Base-by-base conservation (phyloP, 1,284 basidiomycete genomes). In the Chalciporus sp. region DNA sequence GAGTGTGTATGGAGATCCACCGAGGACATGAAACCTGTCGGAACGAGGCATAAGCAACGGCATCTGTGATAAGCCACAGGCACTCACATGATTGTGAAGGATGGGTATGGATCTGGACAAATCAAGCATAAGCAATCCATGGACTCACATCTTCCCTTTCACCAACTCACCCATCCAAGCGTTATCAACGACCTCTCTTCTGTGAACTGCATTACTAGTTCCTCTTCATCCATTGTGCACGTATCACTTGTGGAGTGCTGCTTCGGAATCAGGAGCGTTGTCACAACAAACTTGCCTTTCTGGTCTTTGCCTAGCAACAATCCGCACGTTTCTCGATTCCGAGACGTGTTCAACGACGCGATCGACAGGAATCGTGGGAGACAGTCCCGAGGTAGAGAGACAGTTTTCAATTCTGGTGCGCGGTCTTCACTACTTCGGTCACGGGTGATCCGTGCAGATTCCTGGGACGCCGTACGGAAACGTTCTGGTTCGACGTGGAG, bases 1-100 rank as follows among this genome's bases (percentile, higher is more conserved):
- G 89, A 86, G 67, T 95, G 93, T 2, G 92, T 95, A 63, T 95
- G 94, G 39, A 95, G 72, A 68, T 95, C 93, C 11, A 93, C 84
- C 20, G 90, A 93, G 7, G 89, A 92, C 86, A 95, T 92, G 74
- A 92, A 92, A 70, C 86, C 86, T 88, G 52, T 20, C 31, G 16
- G 28, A 31, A 20, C 14, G 39, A 29, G 40, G 31, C 35, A 31
- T 43, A 40, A 53, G 31, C 17, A 46, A 42, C 31, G 28, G 27
- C 53, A 37, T 23, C 40, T 45, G 26, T 40, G 33, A 55, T 47
- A 35, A 29, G 19, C 42, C 35, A 40, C 1, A 7, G 19, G 29
- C 19, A 77, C 82, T 55, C 60, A 86, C 92, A 95, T 51, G 86
- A 88, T 61, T 95, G 93, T 14, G 91, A 89, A 1, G 94, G 94